Percentiles rank a stretch among this genome's conserved stretches.
Evolutionary conservation across 192 early-diverging fungal species (phyloP).

Genomic region (Coemansia sp.): DNA sequence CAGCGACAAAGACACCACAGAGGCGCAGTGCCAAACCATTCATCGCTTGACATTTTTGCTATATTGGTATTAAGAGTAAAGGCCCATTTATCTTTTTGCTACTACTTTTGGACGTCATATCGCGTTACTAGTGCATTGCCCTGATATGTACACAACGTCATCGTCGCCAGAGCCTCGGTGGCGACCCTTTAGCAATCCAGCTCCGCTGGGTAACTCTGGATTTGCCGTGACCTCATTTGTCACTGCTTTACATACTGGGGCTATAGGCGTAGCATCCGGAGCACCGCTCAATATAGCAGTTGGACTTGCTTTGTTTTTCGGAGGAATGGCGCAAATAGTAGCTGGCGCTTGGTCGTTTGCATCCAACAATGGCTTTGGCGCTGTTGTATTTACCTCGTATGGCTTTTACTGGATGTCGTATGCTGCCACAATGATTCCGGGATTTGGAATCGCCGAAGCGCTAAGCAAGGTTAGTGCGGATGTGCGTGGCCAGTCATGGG

Average conservation of each 20-base stretch:
- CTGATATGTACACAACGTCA: constrained; percentile 25
- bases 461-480: constrained; percentile 32
- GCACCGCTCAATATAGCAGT: constrained; percentile 35
- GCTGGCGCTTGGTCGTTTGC: constrained; percentile 44
- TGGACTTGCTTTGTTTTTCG: constrained; percentile 45
- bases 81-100: neutral
- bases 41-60: neutral
- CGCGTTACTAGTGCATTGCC: too few relatives aligned
- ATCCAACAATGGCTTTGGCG: constrained; percentile 35
- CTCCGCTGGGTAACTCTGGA: constrained; percentile 44
- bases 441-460: constrained; percentile 50
- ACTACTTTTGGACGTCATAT: too few relatives aligned
- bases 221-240: constrained; percentile 45
- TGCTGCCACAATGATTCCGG: constrained; percentile 53
- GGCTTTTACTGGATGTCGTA: constrained; percentile 61
- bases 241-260: constrained; percentile 30
- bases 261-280: constrained; percentile 33
- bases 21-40: neutral
- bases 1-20: neutral
- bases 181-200: constrained; percentile 41
- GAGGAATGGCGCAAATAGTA: constrained; percentile 34
- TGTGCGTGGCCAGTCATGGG: constrained; percentile 49
- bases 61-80: neutral
- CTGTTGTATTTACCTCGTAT: constrained; percentile 38
- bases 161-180: constrained; percentile 10